Conservation (phyloP, 2,329 filamentous ascomycete genomes). For the Nemania sp. region DNA sequence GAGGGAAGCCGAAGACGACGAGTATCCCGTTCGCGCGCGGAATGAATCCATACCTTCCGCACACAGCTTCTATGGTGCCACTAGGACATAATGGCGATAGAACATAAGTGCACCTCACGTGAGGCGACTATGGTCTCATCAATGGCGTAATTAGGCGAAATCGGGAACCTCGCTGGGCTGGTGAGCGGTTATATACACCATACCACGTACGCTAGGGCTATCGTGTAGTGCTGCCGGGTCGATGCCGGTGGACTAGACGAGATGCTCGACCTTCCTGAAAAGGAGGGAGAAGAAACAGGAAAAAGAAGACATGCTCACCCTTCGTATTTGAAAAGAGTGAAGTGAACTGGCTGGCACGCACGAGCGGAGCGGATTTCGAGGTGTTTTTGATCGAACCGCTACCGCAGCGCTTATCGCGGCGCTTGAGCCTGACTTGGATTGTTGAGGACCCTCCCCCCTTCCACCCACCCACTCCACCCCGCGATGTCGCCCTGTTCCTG, state of each 20-base stretch:
- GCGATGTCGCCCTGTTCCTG: conserved; percentile 54
- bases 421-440: conserved; percentile 51
- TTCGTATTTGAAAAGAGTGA: conserved; percentile 28
- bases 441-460: too few relatives aligned
- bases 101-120: conserved; percentile 42
- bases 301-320: neutral
- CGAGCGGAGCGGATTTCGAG: conserved; percentile 50
- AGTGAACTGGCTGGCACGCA: conserved; percentile 20
- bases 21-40: conserved; percentile 58
- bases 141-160: conserved; percentile 45
- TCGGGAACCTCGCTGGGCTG: conserved; percentile 36
- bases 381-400: conserved; percentile 52
- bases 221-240: neutral
- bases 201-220: neutral
- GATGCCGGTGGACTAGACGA: neutral
- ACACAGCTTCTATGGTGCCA: conserved; percentile 49
- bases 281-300: neutral
- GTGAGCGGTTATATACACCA: conserved; percentile 14
- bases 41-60: conserved; percentile 50
- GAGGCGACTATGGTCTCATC: conserved; percentile 33
- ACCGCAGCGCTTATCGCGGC: conserved; percentile 58
- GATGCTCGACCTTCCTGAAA: conserved; percentile 24
- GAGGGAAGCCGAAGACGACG: conserved; percentile 63
- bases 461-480: conserved; percentile 9
- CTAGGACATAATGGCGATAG: conserved; percentile 52